phyloP scores from a whole-genome alignment of 2,329 filamentous ascomycete genomes.

The Penicillium digitatum region DNA sequence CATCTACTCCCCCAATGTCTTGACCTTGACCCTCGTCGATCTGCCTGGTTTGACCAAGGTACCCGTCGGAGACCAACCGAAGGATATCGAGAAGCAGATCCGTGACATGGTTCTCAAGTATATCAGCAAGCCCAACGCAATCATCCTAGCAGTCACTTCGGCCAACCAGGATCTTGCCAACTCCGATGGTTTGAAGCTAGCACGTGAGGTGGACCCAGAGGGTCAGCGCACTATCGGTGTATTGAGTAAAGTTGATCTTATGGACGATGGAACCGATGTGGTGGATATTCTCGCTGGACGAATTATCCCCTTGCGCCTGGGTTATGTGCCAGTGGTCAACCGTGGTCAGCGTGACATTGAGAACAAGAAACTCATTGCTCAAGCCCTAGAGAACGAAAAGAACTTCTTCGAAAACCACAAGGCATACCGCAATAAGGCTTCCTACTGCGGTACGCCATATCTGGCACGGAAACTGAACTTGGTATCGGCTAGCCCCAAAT shows the following conservation, averaged over 20 bases:
- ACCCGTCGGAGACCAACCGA: slow-evolving; percentile 90
- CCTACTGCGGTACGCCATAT: slow-evolving; percentile 97
- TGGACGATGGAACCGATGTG: slow-evolving; percentile 98
- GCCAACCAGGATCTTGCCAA: slow-evolving; percentile 98
- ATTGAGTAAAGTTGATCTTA: slow-evolving; percentile 95
- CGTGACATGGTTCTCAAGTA: slow-evolving; percentile 98
- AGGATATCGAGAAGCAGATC: slow-evolving; percentile 95
- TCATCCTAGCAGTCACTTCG: slow-evolving; percentile 92
- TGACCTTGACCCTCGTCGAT: slow-evolving; percentile 94
- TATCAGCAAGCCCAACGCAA: slow-evolving; percentile 96
- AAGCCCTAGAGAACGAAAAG: slow-evolving; percentile 88
- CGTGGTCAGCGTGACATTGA: slow-evolving; percentile 97
- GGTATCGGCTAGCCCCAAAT: slow-evolving; percentile 36
- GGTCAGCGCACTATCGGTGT: slow-evolving; percentile 98
- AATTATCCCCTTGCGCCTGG: slow-evolving; percentile 89
- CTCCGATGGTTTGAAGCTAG: slow-evolving; percentile 94
- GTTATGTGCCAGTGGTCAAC: slow-evolving; percentile 97
- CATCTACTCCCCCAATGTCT: slow-evolving; percentile 97
- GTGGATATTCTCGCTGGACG: slow-evolving; percentile 97
- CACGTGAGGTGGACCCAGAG: slow-evolving; percentile 93
- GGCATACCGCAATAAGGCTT: slow-evolving; percentile 96
- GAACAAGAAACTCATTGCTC: slow-evolving; percentile 91
- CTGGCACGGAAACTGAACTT: slow-evolving; percentile 94
- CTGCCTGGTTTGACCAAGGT: slow-evolving; percentile 95
- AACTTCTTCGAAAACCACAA: slow-evolving; percentile 98